These are phyloP conservation scores for Aspergillus thermomutatus DNA, from an alignment of 2,329 filamentous ascomycete genomes.

Conservation along the genomic window DNA sequence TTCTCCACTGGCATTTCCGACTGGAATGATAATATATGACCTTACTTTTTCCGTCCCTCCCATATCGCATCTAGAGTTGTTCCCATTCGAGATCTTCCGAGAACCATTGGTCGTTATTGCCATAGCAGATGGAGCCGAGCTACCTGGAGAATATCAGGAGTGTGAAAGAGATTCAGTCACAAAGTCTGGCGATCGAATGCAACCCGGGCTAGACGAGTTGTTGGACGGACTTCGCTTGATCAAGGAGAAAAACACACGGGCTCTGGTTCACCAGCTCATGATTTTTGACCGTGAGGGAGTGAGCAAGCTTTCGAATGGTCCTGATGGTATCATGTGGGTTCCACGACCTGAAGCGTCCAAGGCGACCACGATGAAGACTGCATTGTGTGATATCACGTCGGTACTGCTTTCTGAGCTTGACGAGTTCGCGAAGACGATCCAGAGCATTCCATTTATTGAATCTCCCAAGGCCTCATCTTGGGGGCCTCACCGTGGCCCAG, in stretches of 20 bases:
- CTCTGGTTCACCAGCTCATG: conserved; percentile 72
- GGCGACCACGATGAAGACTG: conserved; percentile 74
- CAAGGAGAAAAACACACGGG: conserved; percentile 69
- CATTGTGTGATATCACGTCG: conserved; percentile 76
- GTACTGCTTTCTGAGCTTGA: conserved; percentile 73
- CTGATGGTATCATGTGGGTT: conserved; percentile 67
- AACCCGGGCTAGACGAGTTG: conserved; percentile 38
- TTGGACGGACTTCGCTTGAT: conserved; percentile 66
- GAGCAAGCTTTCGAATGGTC: conserved; percentile 52
- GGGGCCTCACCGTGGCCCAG: conserved; percentile 51
- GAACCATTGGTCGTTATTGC: conserved; percentile 81
- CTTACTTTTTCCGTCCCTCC: conserved; percentile 75
- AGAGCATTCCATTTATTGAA: conserved; percentile 71
- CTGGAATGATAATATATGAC: conserved; percentile 84
- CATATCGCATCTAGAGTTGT: conserved; percentile 73
- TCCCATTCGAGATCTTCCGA: conserved; percentile 86
- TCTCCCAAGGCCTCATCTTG: conserved; percentile 59
- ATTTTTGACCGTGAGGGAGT: conserved; percentile 69
- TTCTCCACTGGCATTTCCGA: conserved; percentile 82
- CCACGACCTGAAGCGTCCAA: conserved; percentile 67
- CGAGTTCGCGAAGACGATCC: conserved; percentile 67
- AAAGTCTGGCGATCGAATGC: conserved; percentile 27
- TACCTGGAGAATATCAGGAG: conserved; percentile 38
- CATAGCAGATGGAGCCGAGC: conserved; percentile 75
- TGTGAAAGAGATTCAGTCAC: conserved; percentile 10